Evolutionary conservation across 75 land plant genomes (phyloP).

Genomic region (Cunninghamia lanceolata): DNA sequence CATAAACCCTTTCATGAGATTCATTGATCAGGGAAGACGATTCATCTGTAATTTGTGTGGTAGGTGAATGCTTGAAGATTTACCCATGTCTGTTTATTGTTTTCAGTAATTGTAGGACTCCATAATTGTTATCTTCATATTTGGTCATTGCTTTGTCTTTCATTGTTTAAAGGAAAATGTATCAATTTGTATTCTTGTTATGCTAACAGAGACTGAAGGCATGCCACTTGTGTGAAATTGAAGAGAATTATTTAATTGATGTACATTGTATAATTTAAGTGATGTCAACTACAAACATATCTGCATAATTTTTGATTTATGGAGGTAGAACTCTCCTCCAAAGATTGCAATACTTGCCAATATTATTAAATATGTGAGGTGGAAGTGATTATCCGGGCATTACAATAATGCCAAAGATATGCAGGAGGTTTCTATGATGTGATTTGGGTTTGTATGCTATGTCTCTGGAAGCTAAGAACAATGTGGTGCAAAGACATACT

Average conservation of each 20-base stretch:
- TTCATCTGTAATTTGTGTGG: conserved; percentile 97
- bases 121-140: neutral
- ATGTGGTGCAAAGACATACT: neutral
- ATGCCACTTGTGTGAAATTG: neutral
- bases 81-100: neutral
- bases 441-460: neutral
- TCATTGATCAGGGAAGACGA: conserved; percentile 88
- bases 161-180: neutral
- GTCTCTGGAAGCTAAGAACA: neutral
- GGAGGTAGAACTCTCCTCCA: neutral
- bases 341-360: neutral
- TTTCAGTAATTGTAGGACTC: neutral
- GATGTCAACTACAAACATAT: neutral
- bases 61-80: conserved; percentile 24
- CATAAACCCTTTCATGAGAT: conserved; percentile 95
- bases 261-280: neutral
- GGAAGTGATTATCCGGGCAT: neutral
- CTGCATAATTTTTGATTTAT: neutral
- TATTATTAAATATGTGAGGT: neutral
- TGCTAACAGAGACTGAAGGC: neutral
- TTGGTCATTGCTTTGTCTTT: neutral
- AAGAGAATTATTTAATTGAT: neutral
- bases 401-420: neutral
- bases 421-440: neutral
- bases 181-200: neutral